phyloP scores from a whole-genome alignment of 495 filamentous ascomycete species.

The Lophiotrema nucula region DNA sequence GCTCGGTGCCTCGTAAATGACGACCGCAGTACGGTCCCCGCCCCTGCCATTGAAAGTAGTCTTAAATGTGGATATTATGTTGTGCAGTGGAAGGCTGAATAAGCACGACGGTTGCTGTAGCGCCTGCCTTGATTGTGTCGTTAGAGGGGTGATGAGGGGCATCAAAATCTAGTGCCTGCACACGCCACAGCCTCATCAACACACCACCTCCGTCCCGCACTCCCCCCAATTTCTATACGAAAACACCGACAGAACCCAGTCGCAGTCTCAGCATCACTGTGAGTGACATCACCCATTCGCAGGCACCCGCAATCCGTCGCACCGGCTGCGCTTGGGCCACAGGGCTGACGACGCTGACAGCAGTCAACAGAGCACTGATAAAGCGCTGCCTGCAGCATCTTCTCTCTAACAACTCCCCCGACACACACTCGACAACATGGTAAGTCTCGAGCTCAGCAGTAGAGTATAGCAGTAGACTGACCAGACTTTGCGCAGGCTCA shows the following conservation, averaged over 20 bases:
- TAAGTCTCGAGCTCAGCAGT: constrained; percentile 9
- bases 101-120: too few species aligned
- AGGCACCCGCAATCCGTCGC: not conserved
- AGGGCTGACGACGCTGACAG: constrained; percentile 32
- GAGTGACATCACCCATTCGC: constrained; percentile 4
- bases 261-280: constrained; percentile 2
- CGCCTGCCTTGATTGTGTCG: too few species aligned
- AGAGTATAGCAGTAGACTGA: constrained; percentile 1
- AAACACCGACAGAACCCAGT: not conserved
- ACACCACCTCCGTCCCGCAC: not conserved
- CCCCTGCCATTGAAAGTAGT: too few species aligned
- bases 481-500: constrained; percentile 51
- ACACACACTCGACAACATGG: constrained; percentile 25
- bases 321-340: not conserved
- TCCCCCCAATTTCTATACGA: not conserved
- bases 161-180: constrained; percentile 3
- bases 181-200: not conserved
- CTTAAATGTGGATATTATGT: too few species aligned
- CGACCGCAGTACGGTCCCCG: too few species aligned
- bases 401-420: constrained; percentile 2
- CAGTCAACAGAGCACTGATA: constrained; percentile 27
- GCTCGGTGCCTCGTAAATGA: too few species aligned
- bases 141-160: not conserved
- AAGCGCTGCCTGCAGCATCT: constrained; percentile 24
- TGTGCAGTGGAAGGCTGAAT: too few species aligned